Evolutionary conservation across 129 eudicot genomes (phyloP), one percentile per base, ranked within the genome.

Genomic region (Logfia minima): DNA sequence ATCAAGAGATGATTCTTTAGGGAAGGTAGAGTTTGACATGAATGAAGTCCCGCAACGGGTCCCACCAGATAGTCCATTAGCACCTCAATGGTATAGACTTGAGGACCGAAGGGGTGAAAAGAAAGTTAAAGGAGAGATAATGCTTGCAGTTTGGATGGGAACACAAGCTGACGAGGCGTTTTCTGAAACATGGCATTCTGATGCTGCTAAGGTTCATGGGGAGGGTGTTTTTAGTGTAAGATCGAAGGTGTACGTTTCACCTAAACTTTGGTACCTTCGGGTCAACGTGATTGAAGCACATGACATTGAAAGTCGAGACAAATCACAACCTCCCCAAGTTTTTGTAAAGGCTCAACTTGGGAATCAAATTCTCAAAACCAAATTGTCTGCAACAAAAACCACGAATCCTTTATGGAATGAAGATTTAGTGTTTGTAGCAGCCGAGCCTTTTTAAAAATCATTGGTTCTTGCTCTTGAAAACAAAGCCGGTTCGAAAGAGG

Each of bases 131-230:
- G 98, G 97, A 2, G 97, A 90, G 82, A 55, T 93, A 10, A 93
- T 93, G 98, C 83, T 93, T 80, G 98, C 98, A 1, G 98, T 93
- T 72, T 93, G 98, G 98, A 85, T 89, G 96, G 98, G 98, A 9
- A 93, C 97, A 1, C 98, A 93, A 79, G 98, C 98, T 1, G 98
- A 93, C 63, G 98, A 93, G 80, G 98, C 97, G 28, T 93, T 93
- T 77, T 88, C 98, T 0, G 98, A 93, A 75, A 93, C 98, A 0
- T 94, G 98, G 98, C 98, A 93, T 69, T 86, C 97, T 0, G 98
- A 93, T 70, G 96, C 97, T 17, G 93, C 97, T 8, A 70, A 87
- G 18, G 96, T 93, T 35, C 84, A 84, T 3, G 98, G 98, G 5
- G 97, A 93, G 37, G 92, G 95, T 3, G 83, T 93, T 37, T 79